Conservation (phyloP, 768 basidiomycete species). For the Agaricus subrufescens region DNA sequence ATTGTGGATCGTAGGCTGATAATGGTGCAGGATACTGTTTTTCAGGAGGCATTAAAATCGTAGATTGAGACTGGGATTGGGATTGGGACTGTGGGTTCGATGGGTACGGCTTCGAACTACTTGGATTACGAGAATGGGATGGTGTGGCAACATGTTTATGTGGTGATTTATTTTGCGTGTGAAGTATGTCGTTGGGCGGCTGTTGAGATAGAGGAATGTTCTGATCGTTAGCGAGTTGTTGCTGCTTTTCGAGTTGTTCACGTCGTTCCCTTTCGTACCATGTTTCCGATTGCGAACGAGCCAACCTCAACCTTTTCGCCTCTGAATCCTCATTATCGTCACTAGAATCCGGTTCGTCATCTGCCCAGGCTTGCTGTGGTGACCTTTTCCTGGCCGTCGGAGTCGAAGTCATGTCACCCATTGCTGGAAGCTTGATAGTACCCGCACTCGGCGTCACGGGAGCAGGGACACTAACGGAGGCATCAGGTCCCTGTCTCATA, state of each 20-base stretch:
- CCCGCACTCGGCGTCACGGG: background rate
- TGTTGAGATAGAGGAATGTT: background rate
- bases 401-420: background rate
- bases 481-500: background rate
- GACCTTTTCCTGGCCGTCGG: slow-evolving; percentile 3
- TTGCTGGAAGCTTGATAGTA: background rate
- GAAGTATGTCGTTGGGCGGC: too few relatives aligned
- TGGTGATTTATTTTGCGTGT: background rate
- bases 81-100: background rate
- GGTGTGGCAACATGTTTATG: background rate
- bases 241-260: background rate
- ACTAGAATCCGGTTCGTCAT: background rate
- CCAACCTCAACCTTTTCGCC: slow-evolving; percentile 6
- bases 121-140: background rate
- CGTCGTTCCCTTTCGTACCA: slow-evolving; percentile 4
- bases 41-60: slow-evolving; percentile 13
- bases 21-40: slow-evolving; percentile 34
- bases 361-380: slow-evolving; percentile 10
- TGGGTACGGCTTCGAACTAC: background rate
- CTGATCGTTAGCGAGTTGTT: background rate
- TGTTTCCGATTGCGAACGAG: slow-evolving; percentile 6
- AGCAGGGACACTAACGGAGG: background rate
- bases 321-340: background rate
- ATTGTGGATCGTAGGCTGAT: slow-evolving; percentile 26
- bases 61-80: background rate